These are phyloP conservation scores for Nemania serpens DNA, from an alignment of 2,329 filamentous ascomycete species.

Conservation along the genomic window DNA sequence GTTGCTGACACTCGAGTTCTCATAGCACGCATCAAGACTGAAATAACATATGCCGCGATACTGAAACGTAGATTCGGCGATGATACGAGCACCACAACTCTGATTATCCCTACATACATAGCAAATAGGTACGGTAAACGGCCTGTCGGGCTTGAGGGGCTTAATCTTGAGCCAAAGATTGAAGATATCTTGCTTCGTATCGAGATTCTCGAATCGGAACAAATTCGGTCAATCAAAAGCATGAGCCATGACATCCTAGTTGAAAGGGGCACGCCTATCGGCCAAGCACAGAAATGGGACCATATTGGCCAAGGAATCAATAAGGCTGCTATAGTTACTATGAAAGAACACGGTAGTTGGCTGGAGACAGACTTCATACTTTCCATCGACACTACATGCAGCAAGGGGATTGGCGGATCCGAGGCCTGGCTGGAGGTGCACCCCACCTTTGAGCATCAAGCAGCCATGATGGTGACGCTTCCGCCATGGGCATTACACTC, in stretches of 20 bases:
- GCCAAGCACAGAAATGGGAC: slow-evolving; percentile 23
- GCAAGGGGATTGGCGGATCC: slow-evolving; percentile 15
- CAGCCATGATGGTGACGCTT: slow-evolving; percentile 37
- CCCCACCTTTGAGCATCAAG: slow-evolving; percentile 31
- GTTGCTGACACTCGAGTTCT: background rate
- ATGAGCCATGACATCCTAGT: slow-evolving; percentile 30
- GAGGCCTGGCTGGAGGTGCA: slow-evolving; percentile 37
- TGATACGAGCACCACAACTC: slow-evolving; percentile 27
- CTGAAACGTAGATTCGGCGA: slow-evolving; percentile 33
- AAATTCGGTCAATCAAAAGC: slow-evolving; percentile 28
- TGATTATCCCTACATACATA: slow-evolving; percentile 37
- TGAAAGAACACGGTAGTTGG: slow-evolving; percentile 18
- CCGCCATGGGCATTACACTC: slow-evolving; percentile 26
- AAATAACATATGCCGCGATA: slow-evolving; percentile 34
- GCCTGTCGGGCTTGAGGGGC: slow-evolving; percentile 22
- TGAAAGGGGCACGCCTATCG: slow-evolving; percentile 14
- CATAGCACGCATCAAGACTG: slow-evolving; percentile 30
- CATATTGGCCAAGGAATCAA: background rate
- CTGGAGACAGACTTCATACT: slow-evolving; percentile 37
- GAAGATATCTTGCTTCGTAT: slow-evolving; percentile 24
- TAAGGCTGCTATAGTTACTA: slow-evolving; percentile 14
- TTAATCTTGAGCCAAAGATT: slow-evolving; percentile 11
- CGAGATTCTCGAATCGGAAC: slow-evolving; percentile 18
- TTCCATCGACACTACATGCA: slow-evolving; percentile 28
- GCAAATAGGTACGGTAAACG: slow-evolving; percentile 34